These are phyloP conservation scores for Alectoria sarmentosa DNA, from an alignment of 495 filamentous ascomycete species.

Conservation along the genomic window DNA sequence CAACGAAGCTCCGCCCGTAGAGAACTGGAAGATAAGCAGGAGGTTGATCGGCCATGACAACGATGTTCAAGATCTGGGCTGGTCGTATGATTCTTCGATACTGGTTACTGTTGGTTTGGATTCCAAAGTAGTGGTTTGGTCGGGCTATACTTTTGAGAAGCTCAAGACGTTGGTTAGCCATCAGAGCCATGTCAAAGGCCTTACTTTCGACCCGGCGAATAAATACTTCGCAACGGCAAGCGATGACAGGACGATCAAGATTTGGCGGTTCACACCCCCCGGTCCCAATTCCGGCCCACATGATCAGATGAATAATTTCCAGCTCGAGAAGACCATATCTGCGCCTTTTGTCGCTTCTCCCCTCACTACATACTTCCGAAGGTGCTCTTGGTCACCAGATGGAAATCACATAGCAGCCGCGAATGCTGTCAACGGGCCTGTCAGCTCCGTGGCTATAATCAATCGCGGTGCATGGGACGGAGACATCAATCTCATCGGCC, in stretches of 20 bases:
- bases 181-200: constrained; percentile 95
- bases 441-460: constrained; percentile 94
- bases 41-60: constrained; percentile 96
- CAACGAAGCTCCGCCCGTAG: constrained; percentile 85
- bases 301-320: constrained; percentile 92
- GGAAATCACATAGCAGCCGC: constrained; percentile 95
- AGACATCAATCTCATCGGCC: constrained; percentile 94
- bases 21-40: constrained; percentile 93
- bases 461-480: constrained; percentile 89
- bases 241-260: constrained; percentile 93
- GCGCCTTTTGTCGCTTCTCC: constrained; percentile 81
- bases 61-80: constrained; percentile 96
- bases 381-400: constrained; percentile 96
- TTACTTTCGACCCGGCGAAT: constrained; percentile 97
- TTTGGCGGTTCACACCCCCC: constrained; percentile 90
- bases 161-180: constrained; percentile 86
- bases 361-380: constrained; percentile 91
- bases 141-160: constrained; percentile 95
- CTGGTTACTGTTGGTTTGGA: constrained; percentile 94
- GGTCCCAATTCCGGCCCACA: constrained; percentile 86
- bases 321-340: constrained; percentile 79
- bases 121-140: constrained; percentile 98
- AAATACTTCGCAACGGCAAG: constrained; percentile 98
- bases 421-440: constrained; percentile 93
- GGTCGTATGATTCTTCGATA: constrained; percentile 93